phyloP scores from a whole-genome alignment of 305 asterid genomes.

The Striga hermonthica region DNA sequence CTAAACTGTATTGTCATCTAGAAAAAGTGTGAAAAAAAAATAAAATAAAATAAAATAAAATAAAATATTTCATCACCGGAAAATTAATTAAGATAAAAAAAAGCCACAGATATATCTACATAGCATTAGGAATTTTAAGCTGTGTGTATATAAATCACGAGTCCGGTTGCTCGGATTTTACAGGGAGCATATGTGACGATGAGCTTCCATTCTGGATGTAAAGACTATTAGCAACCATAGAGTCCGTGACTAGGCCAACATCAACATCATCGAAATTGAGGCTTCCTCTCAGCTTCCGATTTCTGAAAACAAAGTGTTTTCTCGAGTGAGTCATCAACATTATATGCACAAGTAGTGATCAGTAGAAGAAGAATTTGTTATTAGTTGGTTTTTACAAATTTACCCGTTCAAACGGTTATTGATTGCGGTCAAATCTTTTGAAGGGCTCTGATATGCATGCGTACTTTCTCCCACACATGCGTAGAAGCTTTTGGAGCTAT shows the following conservation, averaged over 20 bases:
- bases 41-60: too few relatives aligned
- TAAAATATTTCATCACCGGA: too few relatives aligned
- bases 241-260: conserved; percentile 86
- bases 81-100: too few relatives aligned
- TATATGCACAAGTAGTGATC: too few relatives aligned
- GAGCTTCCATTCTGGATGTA: conserved; percentile 54
- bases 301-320: conserved; percentile 38
- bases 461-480: conserved; percentile 99
- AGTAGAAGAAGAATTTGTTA: not conserved
- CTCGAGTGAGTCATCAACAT: conserved; percentile 11
- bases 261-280: conserved; percentile 82
- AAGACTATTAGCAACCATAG: conserved; percentile 69
- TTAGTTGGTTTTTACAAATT: not conserved
- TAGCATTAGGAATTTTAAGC: not conserved
- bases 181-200: conserved; percentile 29
- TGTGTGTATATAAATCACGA: conserved; percentile 28
- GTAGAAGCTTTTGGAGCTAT: conserved; percentile 87
- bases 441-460: conserved; percentile 97
- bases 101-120: conserved; percentile 48
- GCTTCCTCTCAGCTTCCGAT: conserved; percentile 66
- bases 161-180: conserved; percentile 78
- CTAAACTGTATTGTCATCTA: too few relatives aligned
- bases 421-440: conserved; percentile 87
- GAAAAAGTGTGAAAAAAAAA: too few relatives aligned
- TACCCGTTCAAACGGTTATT: conserved; percentile 90